Evolutionary conservation across 1,139 yeast species (phyloP).

Genomic region (Debaryomycetaceae sp.): DNA sequence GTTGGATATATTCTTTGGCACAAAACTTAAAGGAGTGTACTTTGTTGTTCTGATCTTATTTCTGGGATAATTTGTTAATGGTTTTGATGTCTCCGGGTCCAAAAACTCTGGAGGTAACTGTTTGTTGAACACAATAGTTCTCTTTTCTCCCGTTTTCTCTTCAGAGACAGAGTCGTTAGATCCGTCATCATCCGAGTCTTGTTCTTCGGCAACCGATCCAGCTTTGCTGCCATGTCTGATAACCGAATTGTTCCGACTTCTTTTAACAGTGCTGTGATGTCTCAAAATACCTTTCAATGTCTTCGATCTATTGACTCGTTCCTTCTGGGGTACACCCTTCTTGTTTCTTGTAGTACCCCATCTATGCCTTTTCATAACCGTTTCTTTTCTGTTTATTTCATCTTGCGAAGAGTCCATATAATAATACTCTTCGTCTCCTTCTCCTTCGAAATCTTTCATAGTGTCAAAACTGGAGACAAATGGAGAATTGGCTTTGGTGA

Average conservation of each 20-base stretch:
- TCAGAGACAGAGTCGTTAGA: conserved; percentile 16
- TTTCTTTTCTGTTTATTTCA: conserved; percentile 7
- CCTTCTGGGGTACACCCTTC: conserved; percentile 60
- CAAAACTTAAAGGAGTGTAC: conserved; percentile 53
- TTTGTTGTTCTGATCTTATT: conserved; percentile 61
- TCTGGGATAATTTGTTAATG: conserved; percentile 39
- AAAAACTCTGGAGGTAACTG: conserved; percentile 61
- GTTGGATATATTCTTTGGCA: conserved; percentile 50
- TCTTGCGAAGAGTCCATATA: not conserved
- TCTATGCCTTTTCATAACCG: conserved; percentile 66
- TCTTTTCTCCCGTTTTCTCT: conserved; percentile 33
- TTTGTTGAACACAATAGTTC: conserved; percentile 66
- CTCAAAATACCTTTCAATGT: conserved; percentile 38
- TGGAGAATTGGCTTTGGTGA: conserved; percentile 17
- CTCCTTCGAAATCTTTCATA: not conserved
- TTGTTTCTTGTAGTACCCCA: conserved; percentile 90
- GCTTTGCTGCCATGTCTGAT: conserved; percentile 21
- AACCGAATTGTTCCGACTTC: conserved; percentile 12
- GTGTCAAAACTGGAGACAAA: conserved; percentile 10
- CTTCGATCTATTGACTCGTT: conserved; percentile 43
- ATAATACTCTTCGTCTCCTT: not conserved
- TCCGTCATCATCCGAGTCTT: conserved; percentile 25
- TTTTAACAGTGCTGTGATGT: conserved; percentile 8
- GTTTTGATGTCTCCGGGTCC: conserved; percentile 42
- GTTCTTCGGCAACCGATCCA: conserved; percentile 9